Evolutionary conservation across 257 asterid genomes (phyloP), one percentile per base, ranked within the genome.

Genomic region (Cruciata laevipes): DNA sequence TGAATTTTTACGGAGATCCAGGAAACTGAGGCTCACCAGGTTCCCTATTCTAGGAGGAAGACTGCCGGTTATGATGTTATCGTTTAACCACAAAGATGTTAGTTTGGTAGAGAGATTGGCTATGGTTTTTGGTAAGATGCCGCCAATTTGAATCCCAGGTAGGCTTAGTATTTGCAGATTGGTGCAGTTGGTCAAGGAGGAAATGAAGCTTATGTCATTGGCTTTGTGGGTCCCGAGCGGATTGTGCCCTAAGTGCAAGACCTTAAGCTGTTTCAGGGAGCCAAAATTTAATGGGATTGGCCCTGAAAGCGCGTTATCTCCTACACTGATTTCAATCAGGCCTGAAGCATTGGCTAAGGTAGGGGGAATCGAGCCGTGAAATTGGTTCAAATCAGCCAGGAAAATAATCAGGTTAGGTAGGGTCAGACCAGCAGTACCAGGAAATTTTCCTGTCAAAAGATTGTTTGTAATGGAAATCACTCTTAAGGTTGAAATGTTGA

Each of bases 21-120:
- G 75, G 69, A 24, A 49, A 14, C 42, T 20, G 8, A 78, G 61
- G 30, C 44, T 69, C 27, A 35, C 70, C 14, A 81, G 70, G 65
- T 76, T 71, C 31, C 75, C 79, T 3, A 78, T 71, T 8, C 70
- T 80, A 1, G 4, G 16, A 14, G 82, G 78, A 7, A 81, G 51
- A 9, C 38, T 61, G 6, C 84, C 86, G 60, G 72, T 65, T 62
- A 82, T 68, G 24, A 38, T 59, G 71, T 82, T 82, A 2, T 33
- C 74, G n/a, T 76, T 68, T 2, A 78, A 44, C 32, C 69, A 68
- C 21, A 82, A 25, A 14, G 27, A 35, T 18, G 33, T 27, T 16
- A 82, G 83, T 3, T 51, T 55, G 23, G 60, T 73, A 3, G 84
- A 76, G 18, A 82, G 83, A 65, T 81, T 81, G 31, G 70, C 78